Base-by-base conservation (phyloP, 2,329 filamentous ascomycete species). In the Aspergillus clavatus region DNA sequence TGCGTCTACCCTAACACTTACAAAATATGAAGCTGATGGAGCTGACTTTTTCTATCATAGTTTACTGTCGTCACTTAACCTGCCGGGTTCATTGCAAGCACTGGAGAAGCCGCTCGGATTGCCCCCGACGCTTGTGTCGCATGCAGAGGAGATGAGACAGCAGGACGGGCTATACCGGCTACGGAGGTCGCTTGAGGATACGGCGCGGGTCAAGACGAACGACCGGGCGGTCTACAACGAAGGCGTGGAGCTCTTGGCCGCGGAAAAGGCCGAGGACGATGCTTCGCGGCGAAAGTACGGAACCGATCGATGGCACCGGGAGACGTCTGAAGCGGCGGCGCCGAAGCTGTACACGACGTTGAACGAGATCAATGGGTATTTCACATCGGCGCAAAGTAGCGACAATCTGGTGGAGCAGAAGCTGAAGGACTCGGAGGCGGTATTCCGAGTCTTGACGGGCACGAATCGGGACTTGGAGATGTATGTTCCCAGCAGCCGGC, bases 61-160 rank as follows among this genome's bases (percentile, higher is more conserved):
- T 48, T 65, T 90, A 0, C 72, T 97, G 18, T 82, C 86, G 14
- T 90, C 86, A 0, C 73, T 97, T 11, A 93, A 94, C 47, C 78
- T 98, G 0, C 93, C 93, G 0, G 93, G 93, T 0, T 95, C 91
- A 1, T 71, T 98, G 3, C 93, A 98, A 64, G 93, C 93, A 0
- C 76, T 97, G 1, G 93, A 98, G 63, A 97, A 96, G 63, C 93
- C 93, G 0, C 76, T 98, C 0, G 93, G 93, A 0, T 69, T 98
- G 3, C 93, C 93, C 0, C 87, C 89, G 0, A 87, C 82, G 12
- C 71, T 98, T 2, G 80, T 89, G 2, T 87, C 93, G 18, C 93
- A 96, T 57, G 91, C 91, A 0, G 91, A 97, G 62, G 93, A 97
- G 61, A 85, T 98, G 39, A 80, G 90, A 16, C 91, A 97, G 63